phyloP scores from a whole-genome alignment of 23 red algal genomes.

The Gracilaria gracilis region DNA sequence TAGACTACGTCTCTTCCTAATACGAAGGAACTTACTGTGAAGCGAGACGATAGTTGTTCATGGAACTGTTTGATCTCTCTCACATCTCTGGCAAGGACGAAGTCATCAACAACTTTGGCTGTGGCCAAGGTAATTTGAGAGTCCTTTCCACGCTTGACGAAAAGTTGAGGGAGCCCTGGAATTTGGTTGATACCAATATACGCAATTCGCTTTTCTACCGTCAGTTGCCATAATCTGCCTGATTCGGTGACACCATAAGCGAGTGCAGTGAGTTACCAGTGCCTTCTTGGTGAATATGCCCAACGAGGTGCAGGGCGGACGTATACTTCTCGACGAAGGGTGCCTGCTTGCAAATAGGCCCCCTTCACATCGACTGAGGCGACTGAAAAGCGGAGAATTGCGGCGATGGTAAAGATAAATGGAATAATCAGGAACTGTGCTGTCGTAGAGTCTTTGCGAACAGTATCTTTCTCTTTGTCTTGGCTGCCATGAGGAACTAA shows the following conservation, averaged over 20 bases:
- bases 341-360: constrained; percentile 6
- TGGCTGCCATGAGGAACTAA: constrained; percentile 12
- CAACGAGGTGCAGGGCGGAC: not conserved
- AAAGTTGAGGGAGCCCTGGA: constrained; percentile 35
- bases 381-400: not conserved
- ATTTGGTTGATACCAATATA: not conserved
- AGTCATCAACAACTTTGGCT: constrained; percentile 48
- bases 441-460: constrained; percentile 38
- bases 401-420: constrained; percentile 9
- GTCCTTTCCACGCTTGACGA: not conserved
- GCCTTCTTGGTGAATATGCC: not conserved
- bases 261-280: too few relatives aligned
- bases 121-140: not conserved
- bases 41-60: not conserved
- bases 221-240: constrained; percentile 36
- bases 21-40: not conserved
- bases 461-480: constrained; percentile 23
- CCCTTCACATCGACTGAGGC: constrained; percentile 51
- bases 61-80: not conserved
- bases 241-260: constrained; percentile 36
- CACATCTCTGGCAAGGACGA: not conserved
- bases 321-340: not conserved
- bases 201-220: constrained; percentile 10
- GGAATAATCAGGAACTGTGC: constrained; percentile 39
- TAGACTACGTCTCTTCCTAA: not conserved